Evolutionary conservation across 176 grass and related monocot species (phyloP).

Genomic region (Bothriochloa decipiens): DNA sequence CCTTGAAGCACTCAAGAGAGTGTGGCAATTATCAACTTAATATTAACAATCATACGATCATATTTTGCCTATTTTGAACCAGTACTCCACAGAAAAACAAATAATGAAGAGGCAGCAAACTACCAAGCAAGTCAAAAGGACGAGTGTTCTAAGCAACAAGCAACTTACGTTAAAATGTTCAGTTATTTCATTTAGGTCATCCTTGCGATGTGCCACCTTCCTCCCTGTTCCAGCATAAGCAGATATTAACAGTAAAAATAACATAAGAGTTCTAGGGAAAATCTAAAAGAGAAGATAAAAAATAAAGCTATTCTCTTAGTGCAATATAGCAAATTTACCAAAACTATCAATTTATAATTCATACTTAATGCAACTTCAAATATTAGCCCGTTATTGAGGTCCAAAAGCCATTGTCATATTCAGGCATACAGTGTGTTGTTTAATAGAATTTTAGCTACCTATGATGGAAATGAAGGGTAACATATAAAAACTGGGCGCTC

Average conservation of each 20-base stretch:
- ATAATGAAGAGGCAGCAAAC: not conserved
- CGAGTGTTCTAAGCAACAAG: not conserved
- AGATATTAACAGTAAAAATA: conserved; percentile 27
- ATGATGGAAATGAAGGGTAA: not conserved
- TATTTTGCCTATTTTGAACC: not conserved
- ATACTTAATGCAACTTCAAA: conserved; percentile 8
- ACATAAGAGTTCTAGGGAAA: conserved; percentile 19
- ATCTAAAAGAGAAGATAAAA: conserved; percentile 7
- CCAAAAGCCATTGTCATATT: conserved; percentile 1
- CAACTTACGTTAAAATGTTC: conserved; percentile 96
- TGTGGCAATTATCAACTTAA: not conserved
- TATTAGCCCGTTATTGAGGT: conserved; percentile 24
- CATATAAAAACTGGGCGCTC: not conserved
- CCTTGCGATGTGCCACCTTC: conserved; percentile 84
- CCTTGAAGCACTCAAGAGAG: not conserved
- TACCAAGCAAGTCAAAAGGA: not conserved
- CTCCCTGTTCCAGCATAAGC: conserved; percentile 54
- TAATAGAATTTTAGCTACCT: not conserved
- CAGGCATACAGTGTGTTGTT: not conserved
- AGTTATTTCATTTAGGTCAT: conserved; percentile 73
- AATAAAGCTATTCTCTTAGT: not conserved
- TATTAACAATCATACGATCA: not conserved
- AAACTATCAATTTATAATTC: not conserved
- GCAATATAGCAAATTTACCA: not conserved
- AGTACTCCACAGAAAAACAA: not conserved